phyloP scores from a whole-genome alignment of 1,139 yeast species.

The Scheffersomyces illinoinensis region DNA sequence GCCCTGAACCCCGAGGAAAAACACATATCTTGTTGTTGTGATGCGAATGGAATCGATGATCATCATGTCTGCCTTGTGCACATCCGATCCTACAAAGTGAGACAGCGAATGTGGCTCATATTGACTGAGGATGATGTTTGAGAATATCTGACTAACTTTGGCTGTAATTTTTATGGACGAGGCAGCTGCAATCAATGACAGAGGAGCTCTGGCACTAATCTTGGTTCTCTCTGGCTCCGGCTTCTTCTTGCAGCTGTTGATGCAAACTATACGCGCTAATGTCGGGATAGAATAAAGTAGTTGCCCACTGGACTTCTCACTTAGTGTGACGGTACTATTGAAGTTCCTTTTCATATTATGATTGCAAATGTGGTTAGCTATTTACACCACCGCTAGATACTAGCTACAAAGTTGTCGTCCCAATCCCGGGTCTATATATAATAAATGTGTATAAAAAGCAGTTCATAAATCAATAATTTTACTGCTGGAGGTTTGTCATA shows the following conservation, averaged over 20 bases:
- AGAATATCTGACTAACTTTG: neutral
- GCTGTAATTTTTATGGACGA: neutral
- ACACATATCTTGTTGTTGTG: constrained; percentile 3
- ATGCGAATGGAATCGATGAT: neutral
- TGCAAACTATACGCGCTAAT: neutral
- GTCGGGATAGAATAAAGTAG: neutral
- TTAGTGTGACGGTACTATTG: neutral
- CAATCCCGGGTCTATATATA: neutral
- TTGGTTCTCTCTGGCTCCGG: neutral
- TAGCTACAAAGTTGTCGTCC: neutral
- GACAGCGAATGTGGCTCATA: neutral
- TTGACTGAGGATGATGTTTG: neutral
- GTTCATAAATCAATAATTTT: too few relatives aligned
- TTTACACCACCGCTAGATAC: neutral
- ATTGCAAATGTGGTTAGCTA: neutral
- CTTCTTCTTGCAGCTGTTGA: neutral
- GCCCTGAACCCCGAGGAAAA: constrained; percentile 22
- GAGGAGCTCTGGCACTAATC: neutral
- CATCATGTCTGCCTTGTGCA: neutral
- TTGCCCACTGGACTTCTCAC: neutral
- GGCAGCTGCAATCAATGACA: neutral
- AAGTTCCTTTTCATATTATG: neutral
- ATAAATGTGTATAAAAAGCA: neutral
- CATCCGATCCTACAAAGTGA: neutral
- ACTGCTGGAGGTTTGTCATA: neutral